Base-by-base conservation (phyloP, 225 moss, liverwort and hornwort genomes). In the Lunularia cruciata region DNA sequence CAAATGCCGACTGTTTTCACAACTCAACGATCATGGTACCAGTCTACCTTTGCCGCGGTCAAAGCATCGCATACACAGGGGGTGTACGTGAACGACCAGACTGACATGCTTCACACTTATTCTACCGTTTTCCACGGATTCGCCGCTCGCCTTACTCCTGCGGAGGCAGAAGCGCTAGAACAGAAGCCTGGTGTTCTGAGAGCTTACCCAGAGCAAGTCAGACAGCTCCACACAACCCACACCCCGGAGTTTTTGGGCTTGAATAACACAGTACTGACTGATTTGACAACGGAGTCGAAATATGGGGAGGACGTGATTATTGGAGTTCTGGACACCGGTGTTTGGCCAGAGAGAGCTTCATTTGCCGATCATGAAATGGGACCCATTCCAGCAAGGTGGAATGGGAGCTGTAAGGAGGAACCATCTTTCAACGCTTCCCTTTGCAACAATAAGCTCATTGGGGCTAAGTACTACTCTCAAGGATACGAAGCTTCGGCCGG, bases 281-380 rank as follows among this genome's bases (percentile, higher is more conserved):
- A 84, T 77, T 37, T 52, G 52, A 67, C 51, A 20, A 11, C n/a
- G 22, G 74, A 81, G 68, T 68, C 78, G 2, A 6, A 73, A 0
- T 91, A 67, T 3, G 94, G 89, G n/a, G 89, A 86, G 32, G 89
- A 88, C 65, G 89, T 86, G 26, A 91, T 95, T 67, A 84, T 95
- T 7, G 94, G 91, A 8, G 85, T 95, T 36, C 48, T 95, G 11
- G 94, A 95, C 70, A 88, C 91, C 0, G 94, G 94, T 14, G 76
- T 91, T 19, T 95, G 94, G 94, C 94, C 94, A 1, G 89, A 89
- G 84, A 38, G 86, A 33, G 60, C 66, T 6, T 91, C 91, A 26
- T 92, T 87, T 26, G 63, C 38, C 16, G 94, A 95, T 67, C 11
- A 78, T 4, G 65, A 71, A 25, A 39, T 95, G 46, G 81, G 81